Evolutionary conservation across 1,284 basidiomycete genomes (phyloP), one percentile per base, ranked within the genome.

Genomic region (Sanghuangporus baumii): DNA sequence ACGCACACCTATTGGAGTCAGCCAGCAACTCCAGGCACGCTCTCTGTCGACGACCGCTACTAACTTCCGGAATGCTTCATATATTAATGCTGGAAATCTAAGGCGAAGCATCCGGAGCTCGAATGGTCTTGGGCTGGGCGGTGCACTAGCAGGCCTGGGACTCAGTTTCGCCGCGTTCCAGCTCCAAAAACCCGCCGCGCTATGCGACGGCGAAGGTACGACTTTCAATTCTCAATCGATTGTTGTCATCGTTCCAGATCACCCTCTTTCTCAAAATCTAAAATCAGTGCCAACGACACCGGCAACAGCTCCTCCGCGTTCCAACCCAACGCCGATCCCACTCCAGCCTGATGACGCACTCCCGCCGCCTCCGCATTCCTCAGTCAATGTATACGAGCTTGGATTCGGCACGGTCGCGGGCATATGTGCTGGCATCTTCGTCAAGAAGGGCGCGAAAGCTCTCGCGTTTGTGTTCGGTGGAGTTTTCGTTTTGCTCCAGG

Each of bases 401-500:
- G 81, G 87, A 0, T 97, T 98, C 71, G 95, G 96, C 37, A 91
- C 93, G 12, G 85, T 91, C 1, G 86, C 88, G 64, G 94, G 95
- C 2, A 74, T 98, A 56, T 98, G 94, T 70, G 87, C 93, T 0
- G 96, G 96, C 0, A 82, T 98, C 0, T 98, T 98, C 72, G 81
- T 97, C 69, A 97, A 96, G 78, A 97, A 97, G 75, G 96, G 96
- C 36, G 86, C 89, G 43, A 94, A 88, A 73, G 78, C 85, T 2
- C 74, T 92, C 23, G 96, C 94, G 0, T 95, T 94, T 74, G 74
- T 90, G 59, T 76, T 97, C 11, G 94, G 94, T 8, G 94, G 93
- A 2, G 76, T 92, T 1, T 96, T 94, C 68, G 88, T 96, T 18
- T 74, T 96, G 55, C 81, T 96, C 16, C 93, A 96, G 85, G 95